phyloP scores from a whole-genome alignment of 192 early-diverging fungal species.

The Podila epigama region DNA sequence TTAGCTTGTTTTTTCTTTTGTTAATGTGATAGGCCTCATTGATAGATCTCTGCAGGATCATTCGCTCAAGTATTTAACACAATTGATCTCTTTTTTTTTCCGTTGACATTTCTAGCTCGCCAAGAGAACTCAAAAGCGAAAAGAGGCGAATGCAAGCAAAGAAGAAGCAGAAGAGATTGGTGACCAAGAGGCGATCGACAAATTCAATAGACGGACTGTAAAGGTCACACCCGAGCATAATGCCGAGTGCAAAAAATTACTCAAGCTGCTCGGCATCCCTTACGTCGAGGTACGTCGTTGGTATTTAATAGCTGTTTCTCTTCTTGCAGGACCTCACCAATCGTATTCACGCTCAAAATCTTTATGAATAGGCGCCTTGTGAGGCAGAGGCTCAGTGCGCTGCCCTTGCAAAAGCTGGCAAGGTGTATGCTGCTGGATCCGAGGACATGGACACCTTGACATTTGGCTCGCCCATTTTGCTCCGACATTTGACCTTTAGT shows the following conservation, averaged over 20 bases:
- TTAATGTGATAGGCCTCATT: neutral
- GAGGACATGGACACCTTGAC: slow-evolving; percentile 99
- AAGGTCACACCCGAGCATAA: slow-evolving; percentile 95
- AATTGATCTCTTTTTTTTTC: slow-evolving; percentile 1
- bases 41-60: no score
- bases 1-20: neutral
- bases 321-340: no score
- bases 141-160: slow-evolving; percentile 70
- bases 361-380: slow-evolving; percentile 89
- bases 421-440: slow-evolving; percentile 93
- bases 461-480: slow-evolving; percentile 87
- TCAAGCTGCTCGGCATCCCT: slow-evolving; percentile 94
- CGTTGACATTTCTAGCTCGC: slow-evolving; percentile 56
- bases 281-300: slow-evolving; percentile 69
- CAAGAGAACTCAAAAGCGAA: slow-evolving; percentile 75
- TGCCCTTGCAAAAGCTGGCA: slow-evolving; percentile 84
- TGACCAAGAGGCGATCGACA: slow-evolving; percentile 80
- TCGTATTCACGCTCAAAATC: no score
- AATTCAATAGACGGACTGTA: slow-evolving; percentile 87
- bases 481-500: slow-evolving; percentile 93
- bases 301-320: neutral
- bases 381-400: slow-evolving; percentile 99
- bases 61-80: no score
- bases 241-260: slow-evolving; percentile 86
- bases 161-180: slow-evolving; percentile 80